Base-by-base conservation (phyloP, 2,329 filamentous ascomycete species). In the Dactylellina sp. region DNA sequence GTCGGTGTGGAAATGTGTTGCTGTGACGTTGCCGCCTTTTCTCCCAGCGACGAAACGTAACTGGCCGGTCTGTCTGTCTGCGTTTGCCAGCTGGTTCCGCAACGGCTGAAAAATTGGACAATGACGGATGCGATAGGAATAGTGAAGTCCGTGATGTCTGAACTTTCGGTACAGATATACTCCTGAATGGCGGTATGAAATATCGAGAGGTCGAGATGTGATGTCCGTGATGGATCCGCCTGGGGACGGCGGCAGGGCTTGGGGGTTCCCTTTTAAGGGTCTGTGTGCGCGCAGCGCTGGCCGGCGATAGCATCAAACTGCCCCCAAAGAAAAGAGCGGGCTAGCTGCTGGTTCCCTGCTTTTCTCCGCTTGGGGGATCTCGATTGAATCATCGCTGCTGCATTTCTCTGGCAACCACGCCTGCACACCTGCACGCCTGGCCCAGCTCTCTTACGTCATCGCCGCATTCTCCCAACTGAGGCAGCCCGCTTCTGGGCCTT, bases 231-330 rank as follows among this genome's bases (percentile, higher is more conserved):
- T 32, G 28, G 28, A 32, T 40, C 37, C 37, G 37, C 12, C 9
- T 5, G 14, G 12, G 37, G 12, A 40, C 37, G 37, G 37, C 37
- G 12, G 37, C 11, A 12, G 9, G 40, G 53, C 63, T 59, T 25
- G 22, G 53, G 56, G 25, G 62, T 66, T 66, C 52, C 63, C 47
- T 68, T 68, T 68, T 53, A 68, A 68, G 53, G 28, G 5, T 32
- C 28, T n/a, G n/a, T n/a, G n/a, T n/a, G n/a, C n/a, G n/a, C n/a
- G n/a, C n/a, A n/a, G n/a, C n/a, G n/a, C n/a, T n/a, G n/a, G n/a
- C n/a, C 49, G 28, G 40, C 28, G 61, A 65, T 32, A 57, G 63
- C 63, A 60, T 68, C 63, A 57, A 68, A 68, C 62, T 66, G 24
- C 62, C 61, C 52, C 47, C 42, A 18, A 39, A 37, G n/a, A n/a